phyloP scores from a whole-genome alignment of 1,139 yeast genomes.

The Debaryomycetaceae sp. region DNA sequence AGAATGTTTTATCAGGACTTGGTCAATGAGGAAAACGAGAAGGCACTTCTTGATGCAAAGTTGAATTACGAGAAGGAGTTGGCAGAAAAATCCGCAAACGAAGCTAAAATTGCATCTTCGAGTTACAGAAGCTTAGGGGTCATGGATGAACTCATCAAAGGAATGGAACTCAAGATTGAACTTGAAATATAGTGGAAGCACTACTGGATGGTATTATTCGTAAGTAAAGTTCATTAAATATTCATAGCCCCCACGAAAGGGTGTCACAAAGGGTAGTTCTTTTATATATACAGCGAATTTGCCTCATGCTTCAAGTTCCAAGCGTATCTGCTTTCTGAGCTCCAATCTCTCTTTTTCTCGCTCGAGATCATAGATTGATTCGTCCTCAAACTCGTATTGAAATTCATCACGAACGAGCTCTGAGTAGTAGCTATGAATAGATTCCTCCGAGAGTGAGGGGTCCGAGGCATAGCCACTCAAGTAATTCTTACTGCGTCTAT shows the following conservation, averaged over 20 bases:
- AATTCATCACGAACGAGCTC: slow-evolving; percentile 12
- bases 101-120: slow-evolving; percentile 36
- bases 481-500: slow-evolving; percentile 9
- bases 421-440: slow-evolving; percentile 14
- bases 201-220: not conserved
- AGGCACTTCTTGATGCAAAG: slow-evolving; percentile 39
- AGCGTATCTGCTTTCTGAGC: slow-evolving; percentile 36
- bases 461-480: slow-evolving; percentile 6
- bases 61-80: slow-evolving; percentile 30
- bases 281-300: not conserved
- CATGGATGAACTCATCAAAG: slow-evolving; percentile 37
- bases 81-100: slow-evolving; percentile 35
- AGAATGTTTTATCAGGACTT: slow-evolving; percentile 68
- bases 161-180: slow-evolving; percentile 32
- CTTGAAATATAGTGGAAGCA: slow-evolving; percentile 12
- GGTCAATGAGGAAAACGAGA: slow-evolving; percentile 41
- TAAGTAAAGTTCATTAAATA: not conserved
- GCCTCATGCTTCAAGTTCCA: slow-evolving; percentile 20
- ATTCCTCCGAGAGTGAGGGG: slow-evolving; percentile 13
- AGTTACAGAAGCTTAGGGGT: slow-evolving; percentile 43
- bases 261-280: not conserved
- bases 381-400: slow-evolving; percentile 12
- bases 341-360: slow-evolving; percentile 36
- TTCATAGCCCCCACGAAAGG: not conserved
- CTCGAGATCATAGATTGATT: slow-evolving; percentile 17